A percentile compares a stretch with the other conserved stretches of the same genome.
These are phyloP conservation scores for Beta macrorhiza DNA, from an alignment of 179 eudicot genomes.

Conservation along the genomic window DNA sequence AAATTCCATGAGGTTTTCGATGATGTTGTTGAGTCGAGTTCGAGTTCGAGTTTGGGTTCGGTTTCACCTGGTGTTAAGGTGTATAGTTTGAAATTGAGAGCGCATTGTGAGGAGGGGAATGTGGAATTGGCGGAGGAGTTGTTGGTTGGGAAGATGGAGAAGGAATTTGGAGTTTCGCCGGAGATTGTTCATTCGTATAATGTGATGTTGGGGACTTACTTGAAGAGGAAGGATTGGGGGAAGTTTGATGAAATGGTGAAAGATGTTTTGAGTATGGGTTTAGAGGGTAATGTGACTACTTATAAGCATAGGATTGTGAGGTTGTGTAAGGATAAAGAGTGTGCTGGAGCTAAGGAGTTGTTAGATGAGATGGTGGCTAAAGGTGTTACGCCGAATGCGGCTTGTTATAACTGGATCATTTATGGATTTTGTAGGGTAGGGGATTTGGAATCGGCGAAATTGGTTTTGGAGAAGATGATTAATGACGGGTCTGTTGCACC, in stretches of 20 bases:
- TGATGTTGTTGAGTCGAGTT: background rate
- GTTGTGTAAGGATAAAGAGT: constrained; percentile 34
- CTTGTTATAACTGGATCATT: constrained; percentile 31
- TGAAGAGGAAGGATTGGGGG: constrained; percentile 13
- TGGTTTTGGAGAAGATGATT: constrained; percentile 34
- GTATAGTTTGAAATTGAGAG: constrained; percentile 25
- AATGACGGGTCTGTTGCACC: constrained; percentile 28
- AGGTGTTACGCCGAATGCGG: constrained; percentile 30
- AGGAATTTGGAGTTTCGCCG: constrained; percentile 23
- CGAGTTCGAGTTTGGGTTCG: background rate
- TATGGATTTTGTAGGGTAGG: constrained; percentile 35
- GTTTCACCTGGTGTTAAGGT: constrained; percentile 19
- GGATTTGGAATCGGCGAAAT: constrained; percentile 32
- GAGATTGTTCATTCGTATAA: constrained; percentile 27
- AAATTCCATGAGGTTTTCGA: constrained; percentile 21
- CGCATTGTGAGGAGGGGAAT: constrained; percentile 25
- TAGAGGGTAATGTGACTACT: constrained; percentile 34
- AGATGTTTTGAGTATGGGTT: constrained; percentile 25
- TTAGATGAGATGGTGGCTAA: constrained; percentile 34
- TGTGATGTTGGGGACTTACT: constrained; percentile 28
- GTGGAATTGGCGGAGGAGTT: constrained; percentile 25
- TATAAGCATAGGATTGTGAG: constrained; percentile 31
- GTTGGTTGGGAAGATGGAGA: constrained; percentile 24
- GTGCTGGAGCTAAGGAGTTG: constrained; percentile 29
- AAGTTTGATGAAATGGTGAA: constrained; percentile 32